Evolutionary conservation across 2,329 filamentous ascomycete species (phyloP), one percentile per base, ranked within the genome.

Genomic region (Scedosporium apiospermum): DNA sequence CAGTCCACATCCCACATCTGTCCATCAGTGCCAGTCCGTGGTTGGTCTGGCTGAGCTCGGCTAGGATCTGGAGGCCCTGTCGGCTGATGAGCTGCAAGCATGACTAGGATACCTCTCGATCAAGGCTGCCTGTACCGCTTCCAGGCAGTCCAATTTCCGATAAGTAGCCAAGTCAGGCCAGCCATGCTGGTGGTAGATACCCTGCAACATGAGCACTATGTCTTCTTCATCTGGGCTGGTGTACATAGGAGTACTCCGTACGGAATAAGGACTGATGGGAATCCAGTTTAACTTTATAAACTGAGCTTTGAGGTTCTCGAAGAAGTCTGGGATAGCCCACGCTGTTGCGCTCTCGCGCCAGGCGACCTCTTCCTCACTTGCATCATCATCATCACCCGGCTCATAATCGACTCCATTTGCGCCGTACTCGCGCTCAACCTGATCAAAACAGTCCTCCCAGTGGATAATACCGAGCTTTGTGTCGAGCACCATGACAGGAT

Each of bases 291-390:
- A 61, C 14, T 42, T 38, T 10, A 60, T 61, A 60, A 69, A 71
- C 42, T 68, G 66, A 41, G 69, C 65, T 57, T 69, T 68, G 23
- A 69, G 66, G 14, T 68, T 60, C 57, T 67, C 65, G 61, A 72
- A 71, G 41, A 70, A 72, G 27, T 70, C 68, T 5, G 64, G 38
- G 7, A 70, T 64, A 6, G 66, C 57, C 70, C 70, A 72, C 12
- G 68, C 65, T 10, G 63, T 60, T 42, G 60, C 63, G 27, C 68
- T 65, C 41, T 58, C 62, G n/a, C 68, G 69, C 68, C 69, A 73
- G 18, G 67, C 63, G 4, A 66, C 66, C 38, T 71, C 69, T 6
- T 46, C 49, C 38, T 21, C 23, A 18, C 44, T 4, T 16, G 30
- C 26, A 12, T 61, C 44, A 3, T 63, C 34, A 4, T 10, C 23